phyloP scores from a whole-genome alignment of 208 protist species.

The Blechomonas ayalai region DNA sequence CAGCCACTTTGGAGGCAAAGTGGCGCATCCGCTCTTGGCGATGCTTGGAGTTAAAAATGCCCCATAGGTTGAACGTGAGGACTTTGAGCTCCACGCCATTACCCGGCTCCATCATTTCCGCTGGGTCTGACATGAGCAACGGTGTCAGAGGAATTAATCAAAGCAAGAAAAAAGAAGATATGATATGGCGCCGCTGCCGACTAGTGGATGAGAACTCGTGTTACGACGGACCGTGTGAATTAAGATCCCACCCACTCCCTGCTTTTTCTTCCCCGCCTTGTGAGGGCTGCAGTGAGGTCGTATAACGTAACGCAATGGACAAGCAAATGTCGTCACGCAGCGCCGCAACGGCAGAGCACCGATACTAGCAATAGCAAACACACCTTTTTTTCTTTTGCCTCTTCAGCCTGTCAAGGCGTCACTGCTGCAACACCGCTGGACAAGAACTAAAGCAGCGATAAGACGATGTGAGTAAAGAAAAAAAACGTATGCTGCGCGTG shows the following conservation, averaged over 20 bases:
- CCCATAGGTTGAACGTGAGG: slow-evolving; percentile 82
- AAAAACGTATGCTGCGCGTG: too few relatives aligned
- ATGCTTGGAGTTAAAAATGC: slow-evolving; percentile 87
- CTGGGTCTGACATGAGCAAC: slow-evolving; percentile 1
- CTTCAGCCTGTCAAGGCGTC: neutral
- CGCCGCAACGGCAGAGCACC: too few relatives aligned
- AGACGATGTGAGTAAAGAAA: too few relatives aligned
- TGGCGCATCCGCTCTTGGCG: slow-evolving; percentile 58
- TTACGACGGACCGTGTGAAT: too few relatives aligned
- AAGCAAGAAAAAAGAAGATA: slow-evolving; percentile 5
- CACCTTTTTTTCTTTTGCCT: slow-evolving; percentile 1
- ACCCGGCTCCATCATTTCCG: slow-evolving; percentile 2
- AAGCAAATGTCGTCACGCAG: too few relatives aligned
- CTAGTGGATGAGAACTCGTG: too few relatives aligned
- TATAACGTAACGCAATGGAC: too few relatives aligned
- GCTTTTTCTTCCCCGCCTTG: too few relatives aligned
- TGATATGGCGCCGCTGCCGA: too few relatives aligned
- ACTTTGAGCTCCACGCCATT: slow-evolving; percentile 37
- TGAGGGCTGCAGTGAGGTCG: too few relatives aligned
- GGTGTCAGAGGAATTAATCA: slow-evolving; percentile 2
- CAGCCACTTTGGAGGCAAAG: slow-evolving; percentile 66
- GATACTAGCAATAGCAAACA: too few relatives aligned
- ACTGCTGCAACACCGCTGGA: neutral
- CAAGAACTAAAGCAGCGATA: slow-evolving; percentile 4
- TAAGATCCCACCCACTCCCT: too few relatives aligned